Percentiles rank a stretch among this genome's conserved stretches.
phyloP scores from a whole-genome alignment of 1,284 basidiomycete genomes.

The Papiliotrema fonsecae region DNA sequence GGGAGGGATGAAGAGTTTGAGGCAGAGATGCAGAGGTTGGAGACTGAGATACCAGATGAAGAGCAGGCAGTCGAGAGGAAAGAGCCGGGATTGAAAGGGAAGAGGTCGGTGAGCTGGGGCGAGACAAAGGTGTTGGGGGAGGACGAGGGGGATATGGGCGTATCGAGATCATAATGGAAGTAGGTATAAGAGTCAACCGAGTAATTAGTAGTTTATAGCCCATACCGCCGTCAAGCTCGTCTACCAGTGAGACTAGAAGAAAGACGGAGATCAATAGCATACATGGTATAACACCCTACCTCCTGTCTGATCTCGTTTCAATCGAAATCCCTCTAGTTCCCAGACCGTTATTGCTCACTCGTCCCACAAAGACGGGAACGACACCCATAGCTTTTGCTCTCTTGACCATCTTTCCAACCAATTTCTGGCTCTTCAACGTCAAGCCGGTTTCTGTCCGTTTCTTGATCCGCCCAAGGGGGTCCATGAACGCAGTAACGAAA shows the following conservation, averaged over 20 bases:
- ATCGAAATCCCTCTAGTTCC: constrained; percentile 6
- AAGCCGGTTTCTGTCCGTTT: constrained; percentile 65
- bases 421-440: constrained; percentile 75
- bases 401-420: constrained; percentile 79
- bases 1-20: constrained; percentile 38
- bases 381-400: constrained; percentile 90
- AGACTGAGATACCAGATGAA: constrained; percentile 32
- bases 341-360: constrained; percentile 19
- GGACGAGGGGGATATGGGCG: constrained; percentile 2
- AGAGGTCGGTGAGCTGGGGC: constrained; percentile 41
- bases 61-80: constrained; percentile 1
- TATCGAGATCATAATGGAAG: background rate
- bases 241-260: too few relatives aligned
- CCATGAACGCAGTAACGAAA: constrained; percentile 65
- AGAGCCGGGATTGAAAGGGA: constrained; percentile 5
- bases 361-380: constrained; percentile 52
- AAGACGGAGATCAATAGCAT: too few relatives aligned
- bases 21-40: constrained; percentile 46
- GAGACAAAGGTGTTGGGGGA: constrained; percentile 44
- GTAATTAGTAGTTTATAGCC: background rate
- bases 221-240: too few relatives aligned
- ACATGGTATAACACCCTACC: too few relatives aligned
- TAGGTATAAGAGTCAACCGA: constrained; percentile 3
- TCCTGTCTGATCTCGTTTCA: background rate
- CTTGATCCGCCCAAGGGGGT: constrained; percentile 81